Evolutionary conservation across 805 yeast genomes (phyloP).

Genomic region (Nakazawaea pomicola): DNA sequence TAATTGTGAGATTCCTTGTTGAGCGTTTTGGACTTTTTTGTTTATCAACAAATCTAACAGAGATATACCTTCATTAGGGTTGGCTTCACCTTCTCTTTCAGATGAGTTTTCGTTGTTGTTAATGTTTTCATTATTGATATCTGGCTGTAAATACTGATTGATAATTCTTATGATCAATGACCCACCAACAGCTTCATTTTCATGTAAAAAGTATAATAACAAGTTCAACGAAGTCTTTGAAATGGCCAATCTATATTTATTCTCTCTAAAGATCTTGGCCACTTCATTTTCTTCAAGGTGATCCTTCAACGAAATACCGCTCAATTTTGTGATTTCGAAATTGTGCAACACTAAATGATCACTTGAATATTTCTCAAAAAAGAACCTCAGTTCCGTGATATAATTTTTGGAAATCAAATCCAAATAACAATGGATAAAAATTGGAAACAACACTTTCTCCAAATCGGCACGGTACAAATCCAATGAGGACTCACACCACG

Average conservation of each 20-base stretch:
- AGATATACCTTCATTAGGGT: slow-evolving; percentile 48
- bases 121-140: slow-evolving; percentile 30
- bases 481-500: slow-evolving; percentile 88
- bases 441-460: slow-evolving; percentile 78
- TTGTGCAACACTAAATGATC: slow-evolving; percentile 78
- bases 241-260: slow-evolving; percentile 70
- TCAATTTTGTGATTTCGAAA: slow-evolving; percentile 64
- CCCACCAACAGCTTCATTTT: slow-evolving; percentile 90
- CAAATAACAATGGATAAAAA: slow-evolving; percentile 85
- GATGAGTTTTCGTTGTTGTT: slow-evolving; percentile 29
- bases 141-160: slow-evolving; percentile 71
- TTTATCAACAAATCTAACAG: slow-evolving; percentile 34
- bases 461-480: slow-evolving; percentile 90
- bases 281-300: slow-evolving; percentile 80
- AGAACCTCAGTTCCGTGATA: slow-evolving; percentile 58
- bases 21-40: slow-evolving; percentile 9
- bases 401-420: slow-evolving; percentile 68
- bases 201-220: slow-evolving; percentile 80
- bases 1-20: slow-evolving; percentile 27
- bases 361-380: slow-evolving; percentile 66
- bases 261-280: slow-evolving; percentile 67
- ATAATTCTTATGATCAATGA: slow-evolving; percentile 78
- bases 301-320: slow-evolving; percentile 71
- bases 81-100: slow-evolving; percentile 43
- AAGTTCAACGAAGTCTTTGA: slow-evolving; percentile 83